Evolutionary conservation across 495 filamentous ascomycete species (phyloP).

Genomic region (Immersiella caudata): DNA sequence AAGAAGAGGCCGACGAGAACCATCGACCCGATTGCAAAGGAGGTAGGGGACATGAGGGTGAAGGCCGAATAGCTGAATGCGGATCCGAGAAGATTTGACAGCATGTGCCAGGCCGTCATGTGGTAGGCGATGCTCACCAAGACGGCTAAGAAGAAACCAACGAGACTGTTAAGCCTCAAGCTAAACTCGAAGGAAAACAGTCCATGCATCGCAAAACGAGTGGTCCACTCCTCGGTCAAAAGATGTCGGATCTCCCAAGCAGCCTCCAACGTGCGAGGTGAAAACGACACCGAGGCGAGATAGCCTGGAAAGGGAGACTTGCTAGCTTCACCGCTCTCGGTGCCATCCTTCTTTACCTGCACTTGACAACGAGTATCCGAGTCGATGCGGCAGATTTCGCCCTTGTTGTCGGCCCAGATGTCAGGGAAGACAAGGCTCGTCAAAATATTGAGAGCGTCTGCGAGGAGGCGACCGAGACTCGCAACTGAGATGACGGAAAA

Average conservation of each 20-base stretch:
- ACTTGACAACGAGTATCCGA: constrained; percentile 31
- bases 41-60: constrained; percentile 86
- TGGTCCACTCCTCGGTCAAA: constrained; percentile 52
- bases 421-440: constrained; percentile 74
- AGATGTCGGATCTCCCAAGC: constrained; percentile 52
- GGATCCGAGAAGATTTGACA: constrained; percentile 87
- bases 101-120: constrained; percentile 65
- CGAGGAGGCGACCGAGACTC: constrained; percentile 68
- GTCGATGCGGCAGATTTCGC: constrained; percentile 52
- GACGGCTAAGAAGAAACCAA: constrained; percentile 63
- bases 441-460: constrained; percentile 65
- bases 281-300: constrained; percentile 37
- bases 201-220: constrained; percentile 46
- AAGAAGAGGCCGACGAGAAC: constrained; percentile 81
- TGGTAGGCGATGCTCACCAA: constrained; percentile 68
- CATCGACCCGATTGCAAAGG: constrained; percentile 77
- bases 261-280: constrained; percentile 24
- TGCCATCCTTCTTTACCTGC: constrained; percentile 20
- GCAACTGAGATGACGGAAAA: constrained; percentile 79
- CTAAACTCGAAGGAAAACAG: constrained; percentile 38
- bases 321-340: constrained; percentile 32
- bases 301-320: constrained; percentile 49
- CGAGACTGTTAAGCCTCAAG: constrained; percentile 47
- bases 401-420: constrained; percentile 53
- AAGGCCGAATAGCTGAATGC: constrained; percentile 82